Evolutionary conservation across 805 yeast species (phyloP), one percentile per base, ranked within the genome.

Genomic region (Wickerhamiella australiensis): DNA sequence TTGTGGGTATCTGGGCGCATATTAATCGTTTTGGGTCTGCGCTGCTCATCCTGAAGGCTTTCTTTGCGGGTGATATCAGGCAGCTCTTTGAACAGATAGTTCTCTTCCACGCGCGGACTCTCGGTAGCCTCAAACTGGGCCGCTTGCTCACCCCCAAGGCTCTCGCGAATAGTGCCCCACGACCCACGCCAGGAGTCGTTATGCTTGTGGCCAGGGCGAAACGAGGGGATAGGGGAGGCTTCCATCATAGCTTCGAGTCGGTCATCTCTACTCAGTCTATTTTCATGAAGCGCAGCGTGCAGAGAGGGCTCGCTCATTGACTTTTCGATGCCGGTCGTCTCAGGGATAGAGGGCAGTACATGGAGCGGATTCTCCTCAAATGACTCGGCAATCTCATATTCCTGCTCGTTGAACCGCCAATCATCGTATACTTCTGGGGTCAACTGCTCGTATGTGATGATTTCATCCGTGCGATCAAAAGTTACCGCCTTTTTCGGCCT

Each of bases 41-140:
- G 50, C 53, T 64, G 63, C 9, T 57, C 56, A 15, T 64, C 68
- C 44, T 57, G 57, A 37, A 64, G 53, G 17, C 63, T 58, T 50
- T 63, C 67, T 42, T 64, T 61, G 9, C 67, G 60, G 1, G 59
- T 53, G 7, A 61, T 46, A 0, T 52, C 45, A 2, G 56, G 53
- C 35, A 50, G 36, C n/a, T 50, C 35, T 18, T 48, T 51, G 13
- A 48, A 37, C 37, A 46, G 20, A 7, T 36, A 20, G 37, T 20
- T 27, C 4, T 22, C 20, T 12, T 36, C 43, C 4, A 45, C 18
- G 3, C 12, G 42, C 11, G 42, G 42, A 22, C 45, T 42, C 13
- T 42, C 45, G 6, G 18, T 13, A 5, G 37, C 8, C 26, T 42
- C 38, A 15, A 20, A 13, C 12, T 26, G 18, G 29, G 2, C 29